Base-by-base conservation (phyloP, 2,329 filamentous ascomycete genomes). In the Beauveria bassiana region DNA sequence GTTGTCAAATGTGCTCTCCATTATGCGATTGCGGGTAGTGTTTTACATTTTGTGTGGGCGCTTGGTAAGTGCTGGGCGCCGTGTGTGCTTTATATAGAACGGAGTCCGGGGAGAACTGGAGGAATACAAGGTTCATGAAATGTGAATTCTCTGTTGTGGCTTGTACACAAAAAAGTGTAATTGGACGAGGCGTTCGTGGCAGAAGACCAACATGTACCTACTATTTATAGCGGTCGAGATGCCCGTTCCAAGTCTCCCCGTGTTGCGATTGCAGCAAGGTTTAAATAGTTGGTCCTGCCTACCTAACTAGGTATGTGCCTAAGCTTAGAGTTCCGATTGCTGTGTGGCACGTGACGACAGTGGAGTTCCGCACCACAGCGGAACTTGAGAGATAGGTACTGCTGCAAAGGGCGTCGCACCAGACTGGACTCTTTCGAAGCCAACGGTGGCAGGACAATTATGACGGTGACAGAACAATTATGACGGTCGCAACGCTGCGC, bases 401-500 rank as follows among this genome's bases (percentile, higher is more conserved):
- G n/a, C 10, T 40, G 14, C 34, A 43, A 4, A 52, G 10, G 10
- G n/a, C 10, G 18, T 3, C 22, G n/a, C 50, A 9, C 18, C 18
- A n/a, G 8, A 22, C n/a, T 40, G n/a, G 28, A 10, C 12, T 54
- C 38, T 43, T 43, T 14, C 26, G 38, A 31, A 12, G 24, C 5
- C 42, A 45, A 47, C n/a, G 14, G 42, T 20, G n/a, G 12, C 42
- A 24, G 16, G 9, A 5, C n/a, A 53, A 69, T 64, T 62, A 74
- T 75, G 73, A 73, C 65, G 58, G 68, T 67, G 22, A 22, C 42
- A 22, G 16, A 5, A 5, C 18, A 52, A 69, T 64, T 62, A 74
- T 75, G 73, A 73, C 65, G 58, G 68, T 67, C 65, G 69, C 70
- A 68, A 61, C 69, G 47, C 60, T 68, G 59, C 69, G 72, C 58